Percentiles rank a stretch among this genome's conserved stretches.
Evolutionary conservation across 176 grass and related monocot genomes (phyloP).

Genomic region (Pharus latifolius): DNA sequence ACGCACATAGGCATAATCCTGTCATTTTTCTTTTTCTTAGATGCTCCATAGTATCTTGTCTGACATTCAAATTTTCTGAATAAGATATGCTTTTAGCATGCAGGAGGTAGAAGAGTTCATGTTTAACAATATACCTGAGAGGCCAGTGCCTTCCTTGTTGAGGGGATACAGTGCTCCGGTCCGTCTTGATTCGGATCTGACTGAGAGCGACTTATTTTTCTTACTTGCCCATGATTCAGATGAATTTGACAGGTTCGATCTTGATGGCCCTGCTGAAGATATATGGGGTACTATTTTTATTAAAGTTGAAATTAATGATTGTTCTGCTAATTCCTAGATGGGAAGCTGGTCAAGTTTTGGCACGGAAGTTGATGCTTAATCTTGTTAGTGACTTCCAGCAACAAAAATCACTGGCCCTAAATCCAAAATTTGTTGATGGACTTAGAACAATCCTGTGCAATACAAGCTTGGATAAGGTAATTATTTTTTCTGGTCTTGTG

Average conservation of each 20-base stretch:
- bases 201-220: conserved; percentile 79
- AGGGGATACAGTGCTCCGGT: conserved; percentile 89
- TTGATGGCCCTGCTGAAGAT: neutral
- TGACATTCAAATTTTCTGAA: neutral
- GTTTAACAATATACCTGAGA: conserved; percentile 67
- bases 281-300: neutral
- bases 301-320: neutral
- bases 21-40: neutral
- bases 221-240: conserved; percentile 95
- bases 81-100: conserved; percentile 28
- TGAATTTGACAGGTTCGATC: conserved; percentile 85
- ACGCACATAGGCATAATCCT: neutral
- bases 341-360: conserved; percentile 94
- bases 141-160: conserved; percentile 84
- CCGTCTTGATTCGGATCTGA: conserved; percentile 93
- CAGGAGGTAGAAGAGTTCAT: conserved; percentile 90
- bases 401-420: conserved; percentile 63
- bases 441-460: conserved; percentile 65
- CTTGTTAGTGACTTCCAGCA: conserved; percentile 89
- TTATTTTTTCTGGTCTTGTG: neutral
- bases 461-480: conserved; percentile 80
- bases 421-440: conserved; percentile 81
- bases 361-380: conserved; percentile 91
- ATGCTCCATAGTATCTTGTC: neutral
- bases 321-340: conserved; percentile 45